Conservation (phyloP, 192 early-diverging fungal genomes). For the Podila epigama region DNA sequence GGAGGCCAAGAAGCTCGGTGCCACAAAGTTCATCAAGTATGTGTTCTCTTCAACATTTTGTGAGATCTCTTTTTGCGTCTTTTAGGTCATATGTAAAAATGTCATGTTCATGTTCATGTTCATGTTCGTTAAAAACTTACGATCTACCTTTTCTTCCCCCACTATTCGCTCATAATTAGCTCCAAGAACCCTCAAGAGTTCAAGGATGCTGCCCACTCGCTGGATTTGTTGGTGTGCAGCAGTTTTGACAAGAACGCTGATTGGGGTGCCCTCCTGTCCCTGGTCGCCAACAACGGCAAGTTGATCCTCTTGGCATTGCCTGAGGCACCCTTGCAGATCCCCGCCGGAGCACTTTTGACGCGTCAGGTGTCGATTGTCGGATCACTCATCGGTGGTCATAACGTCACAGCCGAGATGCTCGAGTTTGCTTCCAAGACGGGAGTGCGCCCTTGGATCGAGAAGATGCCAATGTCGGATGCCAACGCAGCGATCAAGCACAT, state of each 20-base stretch:
- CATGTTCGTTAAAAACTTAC: no score
- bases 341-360: constrained; percentile 51
- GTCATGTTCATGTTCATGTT: no score
- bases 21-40: constrained; percentile 57
- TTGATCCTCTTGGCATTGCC: constrained; percentile 74
- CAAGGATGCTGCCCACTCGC: constrained; percentile 13
- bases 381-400: constrained; percentile 70
- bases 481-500: constrained; percentile 69
- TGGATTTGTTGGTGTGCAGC: constrained; percentile 50
- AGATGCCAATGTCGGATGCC: constrained; percentile 64
- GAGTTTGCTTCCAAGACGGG: constrained; percentile 68
- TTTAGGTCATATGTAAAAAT: no score
- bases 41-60: not conserved
- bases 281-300: constrained; percentile 65
- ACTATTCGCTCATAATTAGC: not conserved
- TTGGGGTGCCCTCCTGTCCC: constrained; percentile 55
- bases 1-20: constrained; percentile 65
- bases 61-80: not conserved
- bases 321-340: constrained; percentile 57
- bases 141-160: not conserved
- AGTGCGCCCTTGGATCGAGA: constrained; percentile 72
- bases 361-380: constrained; percentile 63
- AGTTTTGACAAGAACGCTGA: constrained; percentile 44
- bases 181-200: constrained; percentile 33
- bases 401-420: constrained; percentile 70